These are phyloP conservation scores for Cladosporium sp. DNA, from an alignment of 2,329 filamentous ascomycete species.

Conservation along the genomic window DNA sequence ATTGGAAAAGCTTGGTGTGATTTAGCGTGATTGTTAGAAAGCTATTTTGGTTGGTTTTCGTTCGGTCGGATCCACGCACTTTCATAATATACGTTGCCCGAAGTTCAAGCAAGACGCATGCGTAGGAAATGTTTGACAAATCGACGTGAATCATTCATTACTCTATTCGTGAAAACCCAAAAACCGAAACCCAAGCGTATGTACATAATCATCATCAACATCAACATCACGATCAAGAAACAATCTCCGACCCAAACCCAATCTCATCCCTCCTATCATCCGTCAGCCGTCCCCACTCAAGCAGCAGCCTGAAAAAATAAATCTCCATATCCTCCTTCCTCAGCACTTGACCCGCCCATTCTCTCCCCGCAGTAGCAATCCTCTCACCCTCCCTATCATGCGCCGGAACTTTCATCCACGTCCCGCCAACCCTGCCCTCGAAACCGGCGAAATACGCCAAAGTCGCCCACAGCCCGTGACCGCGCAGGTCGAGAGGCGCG, in stretches of 20 bases:
- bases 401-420: slow-evolving; percentile 45
- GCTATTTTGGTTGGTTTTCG: too few species aligned
- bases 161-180: too few species aligned
- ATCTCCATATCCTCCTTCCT: slow-evolving; percentile 73
- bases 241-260: slow-evolving; percentile 22
- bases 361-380: slow-evolving; percentile 62
- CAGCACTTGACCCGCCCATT: slow-evolving; percentile 61
- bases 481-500: slow-evolving; percentile 69
- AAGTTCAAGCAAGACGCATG: too few species aligned
- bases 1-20: too few species aligned
- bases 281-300: slow-evolving; percentile 72
- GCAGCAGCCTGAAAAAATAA: slow-evolving; percentile 71
- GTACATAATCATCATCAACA: neutral
- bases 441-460: slow-evolving; percentile 69
- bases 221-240: too few species aligned
- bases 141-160: too few species aligned
- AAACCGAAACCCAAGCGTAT: neutral
- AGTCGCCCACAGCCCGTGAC: slow-evolving; percentile 70
- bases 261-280: slow-evolving; percentile 55
- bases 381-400: slow-evolving; percentile 54
- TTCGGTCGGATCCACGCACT: too few species aligned
- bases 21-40: too few species aligned
- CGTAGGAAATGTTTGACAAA: too few species aligned
- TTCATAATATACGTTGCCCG: too few species aligned
- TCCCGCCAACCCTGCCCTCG: slow-evolving; percentile 44